Conservation (phyloP, 2,329 filamentous ascomycete species). For the Nannizzia gypsea region DNA sequence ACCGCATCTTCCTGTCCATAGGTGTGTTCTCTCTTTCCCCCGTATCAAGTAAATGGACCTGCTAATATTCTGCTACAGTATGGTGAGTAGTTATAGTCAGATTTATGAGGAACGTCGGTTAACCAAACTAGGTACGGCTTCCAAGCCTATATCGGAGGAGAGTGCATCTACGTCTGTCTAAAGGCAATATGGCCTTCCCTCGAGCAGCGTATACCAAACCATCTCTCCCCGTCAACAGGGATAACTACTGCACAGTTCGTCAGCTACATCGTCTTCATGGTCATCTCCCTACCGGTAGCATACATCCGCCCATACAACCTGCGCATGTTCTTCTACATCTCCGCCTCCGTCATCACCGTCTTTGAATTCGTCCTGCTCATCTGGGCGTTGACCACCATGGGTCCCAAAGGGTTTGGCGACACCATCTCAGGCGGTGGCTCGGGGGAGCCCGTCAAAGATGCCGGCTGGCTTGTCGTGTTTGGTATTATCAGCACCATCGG, state of each 20-base stretch:
- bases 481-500: slow-evolving; percentile 36
- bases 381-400: slow-evolving; percentile 11
- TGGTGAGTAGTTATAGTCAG: neutral
- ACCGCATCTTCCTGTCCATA: slow-evolving; percentile 31
- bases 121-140: slow-evolving; percentile 28
- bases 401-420: slow-evolving; percentile 7
- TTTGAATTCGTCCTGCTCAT: slow-evolving; percentile 11
- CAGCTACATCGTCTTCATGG: slow-evolving; percentile 27
- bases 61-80: neutral
- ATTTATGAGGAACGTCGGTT: neutral
- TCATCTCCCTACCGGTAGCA: slow-evolving; percentile 32
- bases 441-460: neutral
- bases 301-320: slow-evolving; percentile 31
- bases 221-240: slow-evolving; percentile 22
- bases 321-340: slow-evolving; percentile 9
- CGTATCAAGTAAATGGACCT: neutral
- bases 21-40: slow-evolving; percentile 8
- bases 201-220: slow-evolving; percentile 25
- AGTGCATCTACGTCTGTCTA: slow-evolving; percentile 21
- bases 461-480: slow-evolving; percentile 29
- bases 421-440: slow-evolving; percentile 4
- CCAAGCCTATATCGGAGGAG: slow-evolving; percentile 29
- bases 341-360: slow-evolving; percentile 7
- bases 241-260: slow-evolving; percentile 28
- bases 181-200: slow-evolving; percentile 21